Evolutionary conservation across 1,139 yeast species (phyloP).

Genomic region (Nadsonia commutata): DNA sequence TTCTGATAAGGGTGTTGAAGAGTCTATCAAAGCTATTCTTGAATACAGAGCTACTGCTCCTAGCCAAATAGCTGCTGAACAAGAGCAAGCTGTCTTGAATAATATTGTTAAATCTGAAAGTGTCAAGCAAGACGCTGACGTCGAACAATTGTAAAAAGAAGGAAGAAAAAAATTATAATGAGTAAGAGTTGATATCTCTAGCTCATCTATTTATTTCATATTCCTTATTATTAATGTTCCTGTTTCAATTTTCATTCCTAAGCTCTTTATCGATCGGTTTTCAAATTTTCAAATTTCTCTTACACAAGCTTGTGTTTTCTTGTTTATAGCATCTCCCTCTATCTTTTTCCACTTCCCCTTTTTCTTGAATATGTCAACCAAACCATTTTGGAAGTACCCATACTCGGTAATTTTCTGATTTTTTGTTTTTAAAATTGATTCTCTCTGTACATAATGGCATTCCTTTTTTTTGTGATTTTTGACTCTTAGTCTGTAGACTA

Average conservation of each 20-base stretch:
- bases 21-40: slow-evolving; percentile 39
- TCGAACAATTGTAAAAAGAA: background rate
- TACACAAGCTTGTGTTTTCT: too few relatives aligned
- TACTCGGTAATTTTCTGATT: background rate
- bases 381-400: background rate
- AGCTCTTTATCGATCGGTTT: too few relatives aligned
- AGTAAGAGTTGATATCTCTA: background rate
- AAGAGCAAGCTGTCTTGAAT: background rate
- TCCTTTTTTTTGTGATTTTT: background rate
- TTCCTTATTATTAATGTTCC: background rate
- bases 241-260: background rate
- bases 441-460: background rate
- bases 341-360: background rate
- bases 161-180: background rate
- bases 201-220: background rate
- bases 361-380: background rate
- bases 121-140: background rate
- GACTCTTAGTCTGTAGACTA: background rate
- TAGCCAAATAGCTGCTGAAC: background rate
- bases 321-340: background rate
- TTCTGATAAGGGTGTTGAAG: slow-evolving; percentile 30
- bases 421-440: background rate
- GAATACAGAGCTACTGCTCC: slow-evolving; percentile 17
- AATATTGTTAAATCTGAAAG: background rate
- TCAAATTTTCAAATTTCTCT: too few relatives aligned